A percentile compares a stretch with the other conserved stretches of the same genome.
Conservation (phyloP, 257 asterid genomes). For the Primulina eburnea region DNA sequence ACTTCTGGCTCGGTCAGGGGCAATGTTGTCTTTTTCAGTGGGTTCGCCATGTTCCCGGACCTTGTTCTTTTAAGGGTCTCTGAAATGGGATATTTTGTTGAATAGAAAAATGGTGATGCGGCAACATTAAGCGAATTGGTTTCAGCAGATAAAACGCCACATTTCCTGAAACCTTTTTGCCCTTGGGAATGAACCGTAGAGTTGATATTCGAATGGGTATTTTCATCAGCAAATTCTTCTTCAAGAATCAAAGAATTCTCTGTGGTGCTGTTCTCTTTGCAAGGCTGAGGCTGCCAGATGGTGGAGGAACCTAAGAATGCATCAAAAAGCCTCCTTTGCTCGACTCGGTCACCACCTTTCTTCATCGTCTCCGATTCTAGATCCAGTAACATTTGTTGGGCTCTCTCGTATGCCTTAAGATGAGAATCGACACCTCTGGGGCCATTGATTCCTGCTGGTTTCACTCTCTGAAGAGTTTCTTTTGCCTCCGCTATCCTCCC, state of each 20-base stretch:
- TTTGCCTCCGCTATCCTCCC: constrained; percentile 87
- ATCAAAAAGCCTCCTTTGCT: constrained; percentile 72
- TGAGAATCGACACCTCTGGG: constrained; percentile 95
- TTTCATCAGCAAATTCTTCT: constrained; percentile 69
- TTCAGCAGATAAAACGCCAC: constrained; percentile 23
- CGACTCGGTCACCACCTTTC: constrained; percentile 53
- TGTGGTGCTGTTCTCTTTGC: constrained; percentile 47
- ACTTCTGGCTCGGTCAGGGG: constrained; percentile 35
- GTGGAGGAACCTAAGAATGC: constrained; percentile 85
- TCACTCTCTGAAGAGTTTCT: constrained; percentile 75
- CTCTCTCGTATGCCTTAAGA: constrained; percentile 94
- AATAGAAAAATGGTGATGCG: constrained; percentile 65
- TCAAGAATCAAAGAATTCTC: constrained; percentile 12
- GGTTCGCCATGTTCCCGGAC: constrained; percentile 42
- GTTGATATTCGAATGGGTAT: constrained; percentile 37
- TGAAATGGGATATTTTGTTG: constrained; percentile 34
- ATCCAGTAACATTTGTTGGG: constrained; percentile 91
- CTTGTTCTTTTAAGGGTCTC: constrained; percentile 75
- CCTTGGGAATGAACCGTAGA: constrained; percentile 23
- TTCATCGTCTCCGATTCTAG: constrained; percentile 81
- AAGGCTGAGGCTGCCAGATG: constrained; percentile 98
- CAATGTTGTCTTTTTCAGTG: constrained; percentile 17
- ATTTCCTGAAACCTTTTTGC: constrained; percentile 29
- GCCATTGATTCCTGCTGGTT: constrained; percentile 83
- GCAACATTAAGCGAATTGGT: constrained; percentile 50